These are phyloP conservation scores for Aaosphaeria arxii DNA, from an alignment of 2,329 filamentous ascomycete species.

Conservation along the genomic window DNA sequence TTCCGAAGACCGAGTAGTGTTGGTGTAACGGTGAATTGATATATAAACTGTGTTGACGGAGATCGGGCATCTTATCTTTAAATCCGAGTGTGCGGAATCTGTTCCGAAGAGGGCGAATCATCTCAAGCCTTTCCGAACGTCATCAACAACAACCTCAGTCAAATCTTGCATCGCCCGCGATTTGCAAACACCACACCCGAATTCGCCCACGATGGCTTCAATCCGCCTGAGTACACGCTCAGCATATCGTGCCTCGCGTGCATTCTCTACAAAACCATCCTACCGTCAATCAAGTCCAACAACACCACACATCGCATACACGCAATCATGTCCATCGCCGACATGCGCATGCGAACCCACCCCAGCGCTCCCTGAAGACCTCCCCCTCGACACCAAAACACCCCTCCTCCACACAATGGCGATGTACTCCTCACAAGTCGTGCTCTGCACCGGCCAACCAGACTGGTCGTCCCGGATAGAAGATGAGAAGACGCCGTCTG, in stretches of 20 bases:
- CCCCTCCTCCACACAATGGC: slow-evolving; percentile 74
- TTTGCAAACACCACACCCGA: no score
- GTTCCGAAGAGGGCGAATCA: no score
- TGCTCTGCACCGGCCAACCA: slow-evolving; percentile 75
- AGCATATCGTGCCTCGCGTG: background rate
- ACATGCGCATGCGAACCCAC: slow-evolving; percentile 72
- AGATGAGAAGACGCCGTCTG: slow-evolving; percentile 60
- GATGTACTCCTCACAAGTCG: slow-evolving; percentile 74
- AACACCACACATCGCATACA: slow-evolving; percentile 27
- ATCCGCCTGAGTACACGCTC: no score
- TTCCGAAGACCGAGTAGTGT: no score
- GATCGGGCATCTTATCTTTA: no score
- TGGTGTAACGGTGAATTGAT: no score
- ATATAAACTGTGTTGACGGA: no score
- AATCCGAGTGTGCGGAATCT: no score
- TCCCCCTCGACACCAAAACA: slow-evolving; percentile 71
- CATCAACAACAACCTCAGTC: no score
- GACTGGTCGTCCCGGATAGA: slow-evolving; percentile 87
- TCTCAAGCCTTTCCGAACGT: no score
- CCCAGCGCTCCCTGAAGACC: slow-evolving; percentile 47
- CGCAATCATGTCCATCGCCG: slow-evolving; percentile 63
- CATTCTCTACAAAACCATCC: background rate
- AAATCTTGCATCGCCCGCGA: no score
- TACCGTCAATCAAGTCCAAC: background rate
- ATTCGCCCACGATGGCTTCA: no score